Conservation (phyloP, 2,329 filamentous ascomycete species). For the Cryphonectria radicalis region DNA sequence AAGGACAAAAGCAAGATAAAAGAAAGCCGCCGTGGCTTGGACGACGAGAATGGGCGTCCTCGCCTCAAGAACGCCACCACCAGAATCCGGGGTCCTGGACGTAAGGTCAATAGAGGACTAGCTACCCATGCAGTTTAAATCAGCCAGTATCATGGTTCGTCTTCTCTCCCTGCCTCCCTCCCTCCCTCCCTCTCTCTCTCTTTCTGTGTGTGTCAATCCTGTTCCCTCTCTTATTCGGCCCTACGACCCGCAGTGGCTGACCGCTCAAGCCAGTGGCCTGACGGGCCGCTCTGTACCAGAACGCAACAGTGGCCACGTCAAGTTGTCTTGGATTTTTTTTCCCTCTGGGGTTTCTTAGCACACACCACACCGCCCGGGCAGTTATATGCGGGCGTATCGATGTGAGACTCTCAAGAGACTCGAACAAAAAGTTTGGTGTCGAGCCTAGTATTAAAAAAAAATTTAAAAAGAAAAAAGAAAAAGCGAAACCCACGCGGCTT, state of each 20-base stretch:
- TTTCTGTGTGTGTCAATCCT: not conserved
- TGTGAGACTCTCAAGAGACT: not conserved
- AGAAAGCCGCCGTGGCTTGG: not conserved
- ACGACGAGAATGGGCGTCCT: not conserved
- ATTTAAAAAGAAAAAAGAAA: no score
- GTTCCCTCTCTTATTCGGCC: not conserved
- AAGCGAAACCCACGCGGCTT: not conserved
- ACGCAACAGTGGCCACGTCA: not conserved
- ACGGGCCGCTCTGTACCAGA: not conserved
- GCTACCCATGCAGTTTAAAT: no score
- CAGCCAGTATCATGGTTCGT: not conserved
- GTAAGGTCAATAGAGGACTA: not conserved
- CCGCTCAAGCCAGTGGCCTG: not conserved
- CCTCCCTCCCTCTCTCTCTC: not conserved
- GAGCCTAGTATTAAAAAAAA: not conserved
- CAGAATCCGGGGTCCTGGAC: not conserved
- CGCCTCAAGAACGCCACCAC: not conserved
- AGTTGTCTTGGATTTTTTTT: slow-evolving; percentile 4
- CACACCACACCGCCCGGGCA: not conserved
- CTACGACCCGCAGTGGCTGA: slow-evolving; percentile 2
- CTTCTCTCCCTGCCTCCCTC: not conserved
- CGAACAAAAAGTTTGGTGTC: not conserved
- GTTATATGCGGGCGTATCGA: not conserved
- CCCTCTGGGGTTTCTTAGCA: no score
- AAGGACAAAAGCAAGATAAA: not conserved